Percentiles rank a stretch among this genome's conserved stretches.
Conservation (phyloP, 2,329 filamentous ascomycete species). For the Monosporascus sp. region DNA sequence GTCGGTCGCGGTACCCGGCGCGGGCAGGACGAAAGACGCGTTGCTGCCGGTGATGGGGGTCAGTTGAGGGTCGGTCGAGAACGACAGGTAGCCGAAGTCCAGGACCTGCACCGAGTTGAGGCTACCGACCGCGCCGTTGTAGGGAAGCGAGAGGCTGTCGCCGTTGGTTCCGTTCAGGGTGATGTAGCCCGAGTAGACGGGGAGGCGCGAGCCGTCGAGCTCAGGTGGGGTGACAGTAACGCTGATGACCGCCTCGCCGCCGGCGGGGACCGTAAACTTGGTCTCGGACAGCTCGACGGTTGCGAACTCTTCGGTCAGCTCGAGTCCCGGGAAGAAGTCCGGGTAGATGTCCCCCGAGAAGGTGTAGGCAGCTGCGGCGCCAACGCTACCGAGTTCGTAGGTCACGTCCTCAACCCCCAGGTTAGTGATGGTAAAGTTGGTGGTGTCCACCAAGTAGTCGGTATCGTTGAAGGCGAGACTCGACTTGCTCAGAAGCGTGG, state of each 20-base stretch:
- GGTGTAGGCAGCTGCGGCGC: slow-evolving; percentile 51
- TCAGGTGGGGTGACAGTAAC: slow-evolving; percentile 41
- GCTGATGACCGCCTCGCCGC: slow-evolving; percentile 28
- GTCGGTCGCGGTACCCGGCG: slow-evolving; percentile 13
- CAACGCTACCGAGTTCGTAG: slow-evolving; percentile 47
- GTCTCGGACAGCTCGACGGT: slow-evolving; percentile 36
- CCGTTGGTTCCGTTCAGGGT: slow-evolving; percentile 40
- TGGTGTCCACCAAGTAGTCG: slow-evolving; percentile 44
- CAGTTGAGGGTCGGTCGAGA: slow-evolving; percentile 28
- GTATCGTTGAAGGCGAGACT: slow-evolving; percentile 62
- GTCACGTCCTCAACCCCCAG: slow-evolving; percentile 41
- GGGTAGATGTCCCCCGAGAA: slow-evolving; percentile 35
- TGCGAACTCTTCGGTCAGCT: slow-evolving; percentile 36
- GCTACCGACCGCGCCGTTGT: slow-evolving; percentile 32
- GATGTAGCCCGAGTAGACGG: slow-evolving; percentile 45
- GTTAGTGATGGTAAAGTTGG: slow-evolving; percentile 54
- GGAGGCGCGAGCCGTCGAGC: slow-evolving; percentile 35
- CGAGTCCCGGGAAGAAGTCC: slow-evolving; percentile 38
- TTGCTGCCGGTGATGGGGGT: slow-evolving; percentile 18
- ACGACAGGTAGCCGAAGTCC: slow-evolving; percentile 28
- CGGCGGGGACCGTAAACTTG: slow-evolving; percentile 25
- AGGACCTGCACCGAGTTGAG: slow-evolving; percentile 31
- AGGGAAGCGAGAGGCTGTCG: slow-evolving; percentile 28
- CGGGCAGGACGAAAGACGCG: slow-evolving; percentile 22
- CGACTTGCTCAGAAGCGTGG: slow-evolving; percentile 48